Base-by-base conservation (phyloP, 1,139 yeast species). In the Komagataea norvegica region DNA sequence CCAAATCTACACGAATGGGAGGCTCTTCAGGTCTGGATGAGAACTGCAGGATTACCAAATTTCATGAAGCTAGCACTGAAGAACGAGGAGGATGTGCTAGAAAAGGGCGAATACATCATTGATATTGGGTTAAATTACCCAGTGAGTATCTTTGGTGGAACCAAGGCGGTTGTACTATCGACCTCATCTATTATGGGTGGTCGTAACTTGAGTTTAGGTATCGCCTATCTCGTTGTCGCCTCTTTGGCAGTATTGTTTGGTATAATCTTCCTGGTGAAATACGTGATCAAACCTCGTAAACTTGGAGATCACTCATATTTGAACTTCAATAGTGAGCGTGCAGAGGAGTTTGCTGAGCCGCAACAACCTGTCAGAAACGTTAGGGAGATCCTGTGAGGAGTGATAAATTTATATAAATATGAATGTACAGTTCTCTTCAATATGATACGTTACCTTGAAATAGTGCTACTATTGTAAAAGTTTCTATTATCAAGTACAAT, bases 11-110 rank as follows among this genome's bases (percentile, higher is more conserved):
- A 77, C 2, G 60, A 62, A 8, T 74, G 82, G 75, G 75, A 73
- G 47, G 62, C 67, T 29, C 65, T 73, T 34, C 87, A 81, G 59
- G 83, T 82, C 54, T 83, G 93, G 93, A 83, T 83, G 93, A 70
- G 88, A 50, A 82, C 91, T 1, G 87, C 91, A 1, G 89, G 87
- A 0, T 66, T 83, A 43, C 82, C 89, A 19, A 67, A 73, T 9
- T 80, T 80, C 55, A 73, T 78, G 64, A 83, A 82, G 53, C 59
- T 82, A 23, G 79, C 82, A 42, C 74, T 81, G 16, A 68, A 72
- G 44, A 80, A 79, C 55, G 67, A 67, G 13, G 64, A 74, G 4
- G 68, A 62, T 8, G 55, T 72, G 1, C 57, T 83, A 41, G 46
- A 60, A 1, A 68, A 75, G 6, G 91, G 91, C 5, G 70, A 74